These are phyloP conservation scores for Leccinum pellstonianum DNA, from an alignment of 768 basidiomycete genomes.

Conservation along the genomic window DNA sequence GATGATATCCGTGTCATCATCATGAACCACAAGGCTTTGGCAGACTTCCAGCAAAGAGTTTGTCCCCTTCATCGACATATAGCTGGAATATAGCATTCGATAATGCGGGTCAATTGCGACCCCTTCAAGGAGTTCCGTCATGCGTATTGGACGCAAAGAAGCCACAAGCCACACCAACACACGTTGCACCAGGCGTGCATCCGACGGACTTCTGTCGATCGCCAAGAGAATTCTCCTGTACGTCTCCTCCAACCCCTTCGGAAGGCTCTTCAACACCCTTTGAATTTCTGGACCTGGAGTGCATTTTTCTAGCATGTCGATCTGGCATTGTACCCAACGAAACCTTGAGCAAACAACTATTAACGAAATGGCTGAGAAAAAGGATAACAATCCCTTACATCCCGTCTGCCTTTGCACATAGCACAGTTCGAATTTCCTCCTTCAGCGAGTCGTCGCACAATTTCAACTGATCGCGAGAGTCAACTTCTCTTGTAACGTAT, in stretches of 20 bases:
- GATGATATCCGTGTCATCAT: no score
- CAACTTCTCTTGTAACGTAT: constrained; percentile 12
- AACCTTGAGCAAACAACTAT: constrained; percentile 3
- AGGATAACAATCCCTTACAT: constrained; percentile 12
- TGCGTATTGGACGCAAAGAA: no score
- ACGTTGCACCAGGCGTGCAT: no score
- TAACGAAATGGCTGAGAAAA: neutral
- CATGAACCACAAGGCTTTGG: no score
- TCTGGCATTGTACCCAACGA: constrained; percentile 20
- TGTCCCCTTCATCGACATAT: neutral
- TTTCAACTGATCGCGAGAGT: constrained; percentile 9
- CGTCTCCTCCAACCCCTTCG: constrained; percentile 11
- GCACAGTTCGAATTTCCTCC: constrained; percentile 1
- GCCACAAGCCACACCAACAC: no score
- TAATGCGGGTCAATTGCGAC: neutral
- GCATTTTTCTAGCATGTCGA: constrained; percentile 10
- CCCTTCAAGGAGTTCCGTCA: no score
- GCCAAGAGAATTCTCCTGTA: no score
- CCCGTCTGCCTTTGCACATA: constrained; percentile 17
- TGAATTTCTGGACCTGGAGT: neutral
- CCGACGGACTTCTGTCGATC: no score
- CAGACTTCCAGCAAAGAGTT: no score
- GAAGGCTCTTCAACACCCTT: constrained; percentile 7
- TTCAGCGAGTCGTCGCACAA: neutral
- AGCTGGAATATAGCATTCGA: constrained; percentile 1